phyloP scores from a whole-genome alignment of 495 filamentous ascomycete genomes.

The Penicillium roqueforti region DNA sequence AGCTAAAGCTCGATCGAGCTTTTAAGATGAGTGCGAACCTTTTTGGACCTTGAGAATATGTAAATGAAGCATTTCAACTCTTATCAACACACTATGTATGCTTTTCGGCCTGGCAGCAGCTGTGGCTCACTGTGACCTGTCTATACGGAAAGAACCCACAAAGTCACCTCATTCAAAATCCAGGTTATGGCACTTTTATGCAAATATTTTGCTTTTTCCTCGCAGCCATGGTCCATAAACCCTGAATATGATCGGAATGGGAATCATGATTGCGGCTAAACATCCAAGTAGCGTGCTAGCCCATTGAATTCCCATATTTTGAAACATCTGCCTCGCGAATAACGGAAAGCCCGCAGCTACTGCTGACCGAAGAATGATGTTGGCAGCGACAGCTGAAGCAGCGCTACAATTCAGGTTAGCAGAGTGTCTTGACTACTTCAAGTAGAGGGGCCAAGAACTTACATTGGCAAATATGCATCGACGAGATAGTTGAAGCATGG shows the following conservation, averaged over 20 bases:
- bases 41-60: no score
- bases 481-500: conserved; percentile 42
- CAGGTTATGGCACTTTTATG: background rate
- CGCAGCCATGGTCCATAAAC: conserved; percentile 34
- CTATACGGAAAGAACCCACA: background rate
- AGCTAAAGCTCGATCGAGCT: no score
- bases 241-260: conserved; percentile 56
- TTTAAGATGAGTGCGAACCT: no score
- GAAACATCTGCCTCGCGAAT: conserved; percentile 78
- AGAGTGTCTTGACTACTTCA: background rate
- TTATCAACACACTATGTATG: background rate
- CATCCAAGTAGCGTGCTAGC: conserved; percentile 73
- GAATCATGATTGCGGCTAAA: conserved; percentile 64
- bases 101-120: background rate
- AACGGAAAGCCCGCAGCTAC: conserved; percentile 77
- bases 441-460: conserved; percentile 27
- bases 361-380: conserved; percentile 79
- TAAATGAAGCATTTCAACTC: no score
- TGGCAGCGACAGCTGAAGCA: conserved; percentile 82
- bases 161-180: background rate
- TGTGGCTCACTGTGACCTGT: no score
- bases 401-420: conserved; percentile 43
- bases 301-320: conserved; percentile 73
- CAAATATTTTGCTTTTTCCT: conserved; percentile 29
- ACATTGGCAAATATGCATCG: conserved; percentile 58